Evolutionary conservation across 192 early-diverging fungal genomes (phyloP), one percentile per base, ranked within the genome.

Genomic region (Linderina pennispora): DNA sequence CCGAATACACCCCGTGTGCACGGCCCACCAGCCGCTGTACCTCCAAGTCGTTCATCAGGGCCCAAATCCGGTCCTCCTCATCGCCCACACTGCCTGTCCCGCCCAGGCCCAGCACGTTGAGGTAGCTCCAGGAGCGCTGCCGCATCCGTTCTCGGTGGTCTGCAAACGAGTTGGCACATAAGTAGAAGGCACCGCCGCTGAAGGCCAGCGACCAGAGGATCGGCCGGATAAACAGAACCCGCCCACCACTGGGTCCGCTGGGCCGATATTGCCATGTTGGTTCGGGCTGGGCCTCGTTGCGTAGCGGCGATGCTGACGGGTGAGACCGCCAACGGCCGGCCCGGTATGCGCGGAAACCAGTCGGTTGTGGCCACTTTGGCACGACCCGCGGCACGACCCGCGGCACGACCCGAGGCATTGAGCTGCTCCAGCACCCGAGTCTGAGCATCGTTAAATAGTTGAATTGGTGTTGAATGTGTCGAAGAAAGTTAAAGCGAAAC

Each of bases 141-240:
- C 18, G n/a, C 9, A 48, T 28, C 22, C 38, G n/a, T 24, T 45
- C 53, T 17, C 32, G 40, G 23, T 46, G 36, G 18, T 31, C 33
- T 13, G 48, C 41, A 53, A 36, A 56, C 16, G 31, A 16, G 9
- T 31, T 37, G 11, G 65, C 43, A 23, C 65, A 57, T 8, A 69
- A 16, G 23, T 50, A 61, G 34, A 50, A 69, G 9, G 50, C 40
- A 14, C 65, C 50, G 0, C 46, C 50, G 0, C 53, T 48, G 28
- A 69, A 69, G n/a, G 41, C 45, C 10, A 61, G 23, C 3, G 54
- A 49, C 65, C 65, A 69, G 21, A 69, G 26, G 2, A 38, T 49
- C 8, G 58, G 65, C 16, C 45, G 43, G 20, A 61, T 11, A 17
- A 69, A 32, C 23, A 38, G 41, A 4, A 62, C 54, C 14, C 46